Percentiles rank a stretch among this genome's conserved stretches.
These are phyloP conservation scores for Mallotus repandus DNA, from an alignment of 441 rosid genomes.

Conservation along the genomic window DNA sequence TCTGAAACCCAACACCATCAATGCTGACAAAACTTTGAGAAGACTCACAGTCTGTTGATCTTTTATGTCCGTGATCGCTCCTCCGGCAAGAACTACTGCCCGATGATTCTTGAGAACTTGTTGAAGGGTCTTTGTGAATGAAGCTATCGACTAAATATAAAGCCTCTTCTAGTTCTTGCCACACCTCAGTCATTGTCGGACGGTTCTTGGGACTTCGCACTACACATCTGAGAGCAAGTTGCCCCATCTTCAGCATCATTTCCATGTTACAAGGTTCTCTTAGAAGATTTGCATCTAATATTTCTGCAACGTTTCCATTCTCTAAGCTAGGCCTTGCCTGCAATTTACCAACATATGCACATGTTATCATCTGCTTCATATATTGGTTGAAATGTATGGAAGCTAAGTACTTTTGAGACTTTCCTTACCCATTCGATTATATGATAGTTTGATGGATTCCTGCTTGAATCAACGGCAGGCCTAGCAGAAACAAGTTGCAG, in stretches of 20 bases:
- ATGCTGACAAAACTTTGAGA: conserved; percentile 53
- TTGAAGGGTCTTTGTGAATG: conserved; percentile 17
- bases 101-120: not conserved
- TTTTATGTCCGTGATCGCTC: not conserved
- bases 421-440: conserved; percentile 58
- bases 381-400: not conserved
- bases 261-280: conserved; percentile 47
- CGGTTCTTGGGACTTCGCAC: conserved; percentile 46
- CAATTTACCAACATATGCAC: not conserved
- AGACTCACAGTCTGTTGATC: conserved; percentile 23
- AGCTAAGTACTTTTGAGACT: too few species aligned
- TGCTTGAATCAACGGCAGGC: conserved; percentile 40
- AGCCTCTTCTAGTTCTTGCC: conserved; percentile 50
- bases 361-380: not conserved
- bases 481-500: conserved; percentile 57
- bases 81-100: not conserved
- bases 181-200: conserved; percentile 54
- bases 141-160: conserved; percentile 23
- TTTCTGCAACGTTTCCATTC: conserved; percentile 44
- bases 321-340: conserved; percentile 55
- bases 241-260: conserved; percentile 59
- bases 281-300: conserved; percentile 48
- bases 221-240: conserved; percentile 49
- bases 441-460: conserved; percentile 35
- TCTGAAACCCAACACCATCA: conserved; percentile 45